These are phyloP conservation scores for Fusarium neocosmosporiellum DNA, from an alignment of 2,329 filamentous ascomycete genomes.

Conservation along the genomic window DNA sequence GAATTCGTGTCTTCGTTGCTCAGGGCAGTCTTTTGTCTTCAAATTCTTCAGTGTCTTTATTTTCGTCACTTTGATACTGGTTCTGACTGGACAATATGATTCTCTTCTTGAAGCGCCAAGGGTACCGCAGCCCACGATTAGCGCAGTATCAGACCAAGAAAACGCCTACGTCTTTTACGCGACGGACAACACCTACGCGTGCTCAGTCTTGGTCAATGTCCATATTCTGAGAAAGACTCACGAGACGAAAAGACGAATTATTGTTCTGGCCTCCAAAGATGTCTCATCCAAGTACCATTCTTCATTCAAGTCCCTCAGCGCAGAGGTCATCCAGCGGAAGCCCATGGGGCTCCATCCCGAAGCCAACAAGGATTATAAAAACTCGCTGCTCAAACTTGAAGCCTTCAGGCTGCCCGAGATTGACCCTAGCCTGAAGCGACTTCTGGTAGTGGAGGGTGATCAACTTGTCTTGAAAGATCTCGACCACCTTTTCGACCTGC, in stretches of 20 bases:
- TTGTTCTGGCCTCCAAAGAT: conserved; percentile 20
- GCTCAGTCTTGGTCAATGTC: conserved; percentile 29
- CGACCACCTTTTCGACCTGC: conserved; percentile 24
- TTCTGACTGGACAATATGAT: not conserved
- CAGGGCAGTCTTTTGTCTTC: not conserved
- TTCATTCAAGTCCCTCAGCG: conserved; percentile 12
- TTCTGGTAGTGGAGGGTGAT: conserved; percentile 30
- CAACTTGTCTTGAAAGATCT: conserved; percentile 31
- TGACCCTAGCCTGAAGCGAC: conserved; percentile 9
- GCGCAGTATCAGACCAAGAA: not conserved
- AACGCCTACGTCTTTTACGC: conserved; percentile 38
- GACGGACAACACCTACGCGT: conserved; percentile 28
- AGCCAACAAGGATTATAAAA: conserved; percentile 12
- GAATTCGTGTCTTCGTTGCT: not conserved
- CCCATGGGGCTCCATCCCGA: conserved; percentile 18
- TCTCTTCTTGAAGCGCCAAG: not conserved
- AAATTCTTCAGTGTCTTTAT: not conserved
- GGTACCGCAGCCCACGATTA: not conserved
- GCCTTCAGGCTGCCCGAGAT: conserved; percentile 32
- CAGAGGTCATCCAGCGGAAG: conserved; percentile 16
- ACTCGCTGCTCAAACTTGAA: conserved; percentile 28
- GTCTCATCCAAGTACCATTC: conserved; percentile 20
- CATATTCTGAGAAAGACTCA: conserved; percentile 15
- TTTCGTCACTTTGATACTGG: not conserved
- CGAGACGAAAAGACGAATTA: conserved; percentile 16